Evolutionary conservation across 2,329 filamentous ascomycete species (phyloP), one percentile per base, ranked within the genome.

Genomic region (Neofusicoccum parvum): DNA sequence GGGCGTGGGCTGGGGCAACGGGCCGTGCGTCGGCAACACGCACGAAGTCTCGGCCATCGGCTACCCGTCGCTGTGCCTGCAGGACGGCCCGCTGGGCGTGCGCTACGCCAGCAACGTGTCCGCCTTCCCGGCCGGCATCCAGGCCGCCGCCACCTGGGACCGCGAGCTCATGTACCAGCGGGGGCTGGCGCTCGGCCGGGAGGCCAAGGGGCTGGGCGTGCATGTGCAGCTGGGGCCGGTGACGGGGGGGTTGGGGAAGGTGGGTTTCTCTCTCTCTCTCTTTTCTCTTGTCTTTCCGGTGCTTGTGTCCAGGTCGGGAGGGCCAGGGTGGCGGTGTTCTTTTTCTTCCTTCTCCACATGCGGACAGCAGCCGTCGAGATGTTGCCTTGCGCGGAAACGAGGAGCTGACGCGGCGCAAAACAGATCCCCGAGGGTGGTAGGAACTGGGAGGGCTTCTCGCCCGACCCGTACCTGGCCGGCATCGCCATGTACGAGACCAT

Each of bases 391-490:
- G 20, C 20, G 20, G 20, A 23, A 23, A 3, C 20, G 3, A 15
- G 51, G 41, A 15, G 20, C 10, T 20, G 5, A 32, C 27, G 27
- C 27, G 27, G 27, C 7, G 5, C 27, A 7, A 7, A 32, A 32
- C 65, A 65, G 64, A 62, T 62, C n/a, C 45, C 63, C 2, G 53
- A 65, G 23, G 76, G 73, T 45, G 80, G 80, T 23, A 72, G 80
- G 17, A 82, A 80, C 68, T 82, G 80, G 80, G 81, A 83, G 69
- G 80, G 79, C 0, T 81, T 77, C 11, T 71, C 72, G 14, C 71
- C 73, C 0, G 82, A 84, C 66, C 81, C 81, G 1, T 78, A 77
- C 65, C 74, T 84, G 15, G 76, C 76, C 34, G 82, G 80, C 53
- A 70, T 80, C 43, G 72, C 76, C 1, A 77, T 79, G 71, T 72